These are phyloP conservation scores for Sporobolomyces roseus DNA, from an alignment of 768 basidiomycete genomes.

Conservation along the genomic window DNA sequence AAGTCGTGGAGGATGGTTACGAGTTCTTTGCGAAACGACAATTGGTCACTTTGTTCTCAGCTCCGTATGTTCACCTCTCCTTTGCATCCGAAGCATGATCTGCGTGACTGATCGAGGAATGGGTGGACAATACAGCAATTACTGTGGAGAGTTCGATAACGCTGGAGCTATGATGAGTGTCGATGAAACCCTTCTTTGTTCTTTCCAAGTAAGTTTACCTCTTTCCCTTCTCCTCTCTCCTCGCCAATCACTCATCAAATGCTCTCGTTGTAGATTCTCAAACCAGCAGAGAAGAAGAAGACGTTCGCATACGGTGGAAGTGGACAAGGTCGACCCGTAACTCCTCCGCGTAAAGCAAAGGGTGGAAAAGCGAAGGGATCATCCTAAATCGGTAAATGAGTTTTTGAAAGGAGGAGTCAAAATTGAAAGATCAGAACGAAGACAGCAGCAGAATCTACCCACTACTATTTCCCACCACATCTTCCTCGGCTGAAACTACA, in stretches of 20 bases:
- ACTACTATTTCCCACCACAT: too few species aligned
- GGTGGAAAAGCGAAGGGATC: conserved; percentile 61
- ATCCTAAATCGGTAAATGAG: neutral
- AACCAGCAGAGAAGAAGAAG: conserved; percentile 97
- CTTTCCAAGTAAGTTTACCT: conserved; percentile 73
- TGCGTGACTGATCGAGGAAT: neutral
- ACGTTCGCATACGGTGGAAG: conserved; percentile 73
- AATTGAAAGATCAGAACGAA: too few species aligned
- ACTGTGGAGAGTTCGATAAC: conserved; percentile 83
- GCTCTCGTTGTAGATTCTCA: conserved; percentile 68
- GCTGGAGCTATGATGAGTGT: conserved; percentile 99
- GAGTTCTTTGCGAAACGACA: conserved; percentile 98
- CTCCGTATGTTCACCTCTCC: conserved; percentile 54
- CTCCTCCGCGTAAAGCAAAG: conserved; percentile 95
- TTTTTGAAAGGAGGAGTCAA: neutral
- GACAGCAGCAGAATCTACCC: too few species aligned
- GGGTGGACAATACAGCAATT: too few species aligned
- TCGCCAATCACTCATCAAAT: neutral
- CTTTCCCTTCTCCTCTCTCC: neutral
- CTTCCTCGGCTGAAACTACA: too few species aligned
- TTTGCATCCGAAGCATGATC: neutral
- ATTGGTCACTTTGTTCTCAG: conserved; percentile 92
- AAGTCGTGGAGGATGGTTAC: conserved; percentile 98
- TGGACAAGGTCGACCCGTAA: conserved; percentile 70
- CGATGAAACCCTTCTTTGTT: conserved; percentile 92